A percentile compares a stretch with the other conserved stretches of the same genome.
Conservation (phyloP, 345 rosid species). For the Limnanthes douglasii region DNA sequence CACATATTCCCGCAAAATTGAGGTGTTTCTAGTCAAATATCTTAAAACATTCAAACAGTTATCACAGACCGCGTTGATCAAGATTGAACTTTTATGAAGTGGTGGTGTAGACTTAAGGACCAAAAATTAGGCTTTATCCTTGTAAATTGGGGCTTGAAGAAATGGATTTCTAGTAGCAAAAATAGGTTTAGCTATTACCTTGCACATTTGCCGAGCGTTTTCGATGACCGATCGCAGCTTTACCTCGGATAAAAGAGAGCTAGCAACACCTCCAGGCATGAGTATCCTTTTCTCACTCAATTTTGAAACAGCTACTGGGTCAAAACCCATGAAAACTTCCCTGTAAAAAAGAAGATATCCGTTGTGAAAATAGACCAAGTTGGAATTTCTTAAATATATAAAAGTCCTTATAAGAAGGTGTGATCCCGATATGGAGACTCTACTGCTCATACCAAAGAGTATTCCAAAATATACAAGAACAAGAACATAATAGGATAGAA, state of each 20-base stretch:
- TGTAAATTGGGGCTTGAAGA: too few species aligned
- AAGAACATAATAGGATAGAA: background rate
- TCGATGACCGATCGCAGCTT: slow-evolving; percentile 62
- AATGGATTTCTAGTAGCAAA: background rate
- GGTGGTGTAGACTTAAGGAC: too few species aligned
- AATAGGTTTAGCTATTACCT: slow-evolving; percentile 21
- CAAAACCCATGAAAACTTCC: slow-evolving; percentile 67
- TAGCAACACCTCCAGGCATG: slow-evolving; percentile 40
- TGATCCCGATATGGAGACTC: background rate
- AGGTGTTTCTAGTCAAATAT: too few species aligned
- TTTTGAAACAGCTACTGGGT: slow-evolving; percentile 46
- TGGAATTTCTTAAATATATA: too few species aligned
- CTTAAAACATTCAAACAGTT: too few species aligned
- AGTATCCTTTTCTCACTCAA: slow-evolving; percentile 46
- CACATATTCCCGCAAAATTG: too few species aligned
- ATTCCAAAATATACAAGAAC: background rate
- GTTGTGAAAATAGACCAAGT: slow-evolving; percentile 1
- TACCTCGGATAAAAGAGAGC: slow-evolving; percentile 49
- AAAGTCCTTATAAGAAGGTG: background rate
- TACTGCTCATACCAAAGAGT: background rate
- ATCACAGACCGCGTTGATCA: too few species aligned
- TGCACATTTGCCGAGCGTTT: slow-evolving; percentile 62
- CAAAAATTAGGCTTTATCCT: too few species aligned
- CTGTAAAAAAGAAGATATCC: slow-evolving; percentile 19
- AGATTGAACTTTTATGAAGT: too few species aligned